Conservation (phyloP, 495 filamentous ascomycete genomes). For the Rhypophila decipiens region DNA sequence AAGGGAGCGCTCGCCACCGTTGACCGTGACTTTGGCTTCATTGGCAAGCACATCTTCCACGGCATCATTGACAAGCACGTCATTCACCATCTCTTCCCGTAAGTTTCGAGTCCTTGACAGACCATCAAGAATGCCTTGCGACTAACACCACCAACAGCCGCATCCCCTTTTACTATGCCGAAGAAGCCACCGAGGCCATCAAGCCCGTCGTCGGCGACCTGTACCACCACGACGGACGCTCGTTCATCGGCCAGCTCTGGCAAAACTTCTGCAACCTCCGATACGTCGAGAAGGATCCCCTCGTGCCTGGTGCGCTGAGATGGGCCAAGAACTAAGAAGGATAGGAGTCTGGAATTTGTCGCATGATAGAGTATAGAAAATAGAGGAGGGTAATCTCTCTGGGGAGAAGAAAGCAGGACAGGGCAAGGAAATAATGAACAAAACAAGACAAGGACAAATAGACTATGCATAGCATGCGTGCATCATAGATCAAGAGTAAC, state of each 20-base stretch:
- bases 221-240: slow-evolving; percentile 56
- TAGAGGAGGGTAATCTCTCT: background rate
- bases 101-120: slow-evolving; percentile 1
- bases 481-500: too few relatives aligned
- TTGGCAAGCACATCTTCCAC: slow-evolving; percentile 78
- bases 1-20: slow-evolving; percentile 83
- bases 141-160: slow-evolving; percentile 31
- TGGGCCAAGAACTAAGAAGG: slow-evolving; percentile 18
- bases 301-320: slow-evolving; percentile 23
- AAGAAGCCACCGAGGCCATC: slow-evolving; percentile 79
- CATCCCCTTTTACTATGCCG: slow-evolving; percentile 86
- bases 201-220: slow-evolving; percentile 71
- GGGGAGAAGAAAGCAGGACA: too few relatives aligned
- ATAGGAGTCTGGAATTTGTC: background rate
- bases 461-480: too few relatives aligned
- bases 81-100: slow-evolving; percentile 73
- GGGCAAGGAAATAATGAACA: background rate
- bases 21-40: slow-evolving; percentile 82
- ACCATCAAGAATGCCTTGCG: background rate
- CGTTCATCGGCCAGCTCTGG: slow-evolving; percentile 32
- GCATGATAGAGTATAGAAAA: background rate
- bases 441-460: background rate
- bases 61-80: slow-evolving; percentile 89
- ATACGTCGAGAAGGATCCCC: slow-evolving; percentile 28
- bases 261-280: slow-evolving; percentile 25